A percentile compares a stretch with the other conserved stretches of the same genome.
These are phyloP conservation scores for Ilex paraguariensis DNA, from an alignment of 305 asterid genomes.

Conservation along the genomic window DNA sequence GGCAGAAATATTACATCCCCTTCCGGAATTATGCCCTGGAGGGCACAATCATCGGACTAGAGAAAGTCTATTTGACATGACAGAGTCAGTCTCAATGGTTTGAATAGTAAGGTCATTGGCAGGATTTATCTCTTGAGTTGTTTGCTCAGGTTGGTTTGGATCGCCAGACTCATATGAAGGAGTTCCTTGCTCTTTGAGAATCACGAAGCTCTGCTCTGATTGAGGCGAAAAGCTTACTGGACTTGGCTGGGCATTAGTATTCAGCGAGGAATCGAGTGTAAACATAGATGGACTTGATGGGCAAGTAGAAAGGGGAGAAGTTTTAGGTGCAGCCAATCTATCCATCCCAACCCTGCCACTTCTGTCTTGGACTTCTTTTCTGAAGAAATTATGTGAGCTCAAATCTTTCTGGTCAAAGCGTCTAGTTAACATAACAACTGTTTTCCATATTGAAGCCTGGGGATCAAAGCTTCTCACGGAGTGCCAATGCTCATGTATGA, in stretches of 20 bases:
- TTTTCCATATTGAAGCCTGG: not conserved
- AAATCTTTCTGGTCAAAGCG: not conserved
- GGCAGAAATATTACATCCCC: no score
- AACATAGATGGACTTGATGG: not conserved
- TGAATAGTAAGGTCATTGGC: not conserved
- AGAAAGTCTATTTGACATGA: no score
- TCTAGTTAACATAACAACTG: not conserved
- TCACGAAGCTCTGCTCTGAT: not conserved
- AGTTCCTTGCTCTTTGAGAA: not conserved
- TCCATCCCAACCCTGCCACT: not conserved
- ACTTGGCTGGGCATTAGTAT: not conserved
- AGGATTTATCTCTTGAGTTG: not conserved
- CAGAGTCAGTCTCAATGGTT: no score
- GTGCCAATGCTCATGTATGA: not conserved
- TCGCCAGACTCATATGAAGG: not conserved
- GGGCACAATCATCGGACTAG: no score
- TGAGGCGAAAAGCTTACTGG: not conserved
- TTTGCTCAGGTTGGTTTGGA: not conserved
- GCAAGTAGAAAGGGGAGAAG: not conserved
- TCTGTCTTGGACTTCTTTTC: not conserved
- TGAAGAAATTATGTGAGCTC: not conserved
- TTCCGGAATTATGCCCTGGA: no score
- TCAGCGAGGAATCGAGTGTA: not conserved
- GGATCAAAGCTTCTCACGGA: not conserved
- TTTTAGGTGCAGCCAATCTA: not conserved